Evolutionary conservation across 371 early-diverging fungal genomes (phyloP).

Genomic region (Rhizomucor miehei): DNA sequence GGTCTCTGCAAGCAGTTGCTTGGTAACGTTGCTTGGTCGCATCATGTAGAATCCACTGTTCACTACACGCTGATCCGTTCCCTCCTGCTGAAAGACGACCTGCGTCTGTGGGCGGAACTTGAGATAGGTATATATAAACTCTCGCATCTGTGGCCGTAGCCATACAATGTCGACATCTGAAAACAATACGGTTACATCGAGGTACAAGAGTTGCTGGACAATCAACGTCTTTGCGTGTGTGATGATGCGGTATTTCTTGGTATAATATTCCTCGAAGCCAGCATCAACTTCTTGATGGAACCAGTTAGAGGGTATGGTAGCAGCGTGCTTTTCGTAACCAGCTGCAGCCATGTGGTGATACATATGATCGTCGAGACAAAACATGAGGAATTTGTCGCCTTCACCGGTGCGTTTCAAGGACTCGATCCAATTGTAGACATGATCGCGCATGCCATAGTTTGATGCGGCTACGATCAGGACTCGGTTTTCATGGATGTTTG

Average conservation of each 20-base stretch:
- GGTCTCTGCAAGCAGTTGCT: slow-evolving; percentile 24
- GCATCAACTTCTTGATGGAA: slow-evolving; percentile 37
- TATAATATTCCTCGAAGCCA: slow-evolving; percentile 40
- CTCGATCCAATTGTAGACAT: slow-evolving; percentile 51
- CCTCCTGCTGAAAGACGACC: slow-evolving; percentile 29
- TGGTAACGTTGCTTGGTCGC: slow-evolving; percentile 21
- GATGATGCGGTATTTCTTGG: slow-evolving; percentile 36
- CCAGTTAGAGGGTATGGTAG: slow-evolving; percentile 35
- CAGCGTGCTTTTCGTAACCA: slow-evolving; percentile 31
- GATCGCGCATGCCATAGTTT: slow-evolving; percentile 47
- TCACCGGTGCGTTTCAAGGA: slow-evolving; percentile 34
- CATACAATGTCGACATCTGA: slow-evolving; percentile 35
- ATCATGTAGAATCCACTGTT: slow-evolving; percentile 33
- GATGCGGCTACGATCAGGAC: slow-evolving; percentile 40
- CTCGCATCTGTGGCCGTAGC: slow-evolving; percentile 12
- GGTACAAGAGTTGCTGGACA: slow-evolving; percentile 28
- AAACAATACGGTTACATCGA: slow-evolving; percentile 28
- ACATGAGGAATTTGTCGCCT: slow-evolving; percentile 33
- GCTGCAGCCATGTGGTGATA: slow-evolving; percentile 25
- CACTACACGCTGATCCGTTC: slow-evolving; percentile 21
- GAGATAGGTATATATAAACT: slow-evolving; percentile 16
- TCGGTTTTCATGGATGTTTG: slow-evolving; percentile 25
- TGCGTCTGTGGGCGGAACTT: slow-evolving; percentile 23
- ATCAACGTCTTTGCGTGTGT: slow-evolving; percentile 35
- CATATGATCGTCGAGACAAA: slow-evolving; percentile 42